Base-by-base conservation (phyloP, 2,329 filamentous ascomycete genomes). In the Proliferodiscus dingleyae region DNA sequence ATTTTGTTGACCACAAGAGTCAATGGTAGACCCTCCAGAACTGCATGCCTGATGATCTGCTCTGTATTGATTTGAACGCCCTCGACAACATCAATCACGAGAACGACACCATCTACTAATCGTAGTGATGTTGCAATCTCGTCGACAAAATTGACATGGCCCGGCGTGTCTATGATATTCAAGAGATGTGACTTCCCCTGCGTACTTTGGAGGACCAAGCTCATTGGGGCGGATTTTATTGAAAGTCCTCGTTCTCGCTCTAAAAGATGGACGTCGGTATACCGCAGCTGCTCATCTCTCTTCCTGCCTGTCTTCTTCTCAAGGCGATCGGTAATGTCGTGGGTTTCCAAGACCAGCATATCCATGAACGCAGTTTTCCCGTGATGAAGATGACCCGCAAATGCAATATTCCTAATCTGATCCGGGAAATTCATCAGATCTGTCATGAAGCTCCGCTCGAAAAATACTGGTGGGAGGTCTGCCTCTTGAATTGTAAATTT, bases 41-140 rank as follows among this genome's bases (percentile, higher is more conserved):
- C 85, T 2, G 90, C 90, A 66, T 98, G 89, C 69, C 89, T 95
- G 70, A 98, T 96, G 59, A 95, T 90, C 65, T 96, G 87, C 68
- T 98, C 91, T 0, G 93, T 95, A 66, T 95, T 95, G 59, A 93
- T 79, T 69, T 97, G 93, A n/a, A 98, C 90, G n/a, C 93, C 93
- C 66, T 98, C 93, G 1, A 98, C 88, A 18, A 96, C 89, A 64
- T 98, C 93, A 13, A 98, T 90, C 11, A 98, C 85, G 39, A 98
- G 71, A 42, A 94, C 91, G 19, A 97, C 82, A 49, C 93, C 93
- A 63, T 98, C 93, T 3, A 87, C 90, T 41, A 98, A 70, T 33
- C 93, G 81, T 59, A 95, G 72, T 1, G 89, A 85, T 4, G 89
- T 83, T 7, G 93, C 93, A 29, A 98, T 89, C 67, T 98, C 93